Conservation (phyloP, 805 yeast species). For the Candida methanosorbosa region DNA sequence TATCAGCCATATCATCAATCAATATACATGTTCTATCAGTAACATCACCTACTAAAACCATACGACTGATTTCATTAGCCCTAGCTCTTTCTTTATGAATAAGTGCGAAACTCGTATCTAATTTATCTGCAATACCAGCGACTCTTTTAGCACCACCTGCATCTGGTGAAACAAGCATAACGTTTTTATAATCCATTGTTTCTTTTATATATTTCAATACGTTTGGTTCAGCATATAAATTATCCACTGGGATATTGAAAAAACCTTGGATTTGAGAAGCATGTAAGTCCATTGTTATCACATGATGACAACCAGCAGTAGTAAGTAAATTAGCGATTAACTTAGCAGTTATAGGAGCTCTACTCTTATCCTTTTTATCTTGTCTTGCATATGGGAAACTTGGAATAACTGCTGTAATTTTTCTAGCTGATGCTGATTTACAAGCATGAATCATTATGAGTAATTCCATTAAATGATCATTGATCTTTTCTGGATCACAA, state of each 20-base stretch:
- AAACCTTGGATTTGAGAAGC: conserved; percentile 89
- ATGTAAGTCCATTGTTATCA: conserved; percentile 80
- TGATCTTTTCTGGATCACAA: conserved; percentile 69
- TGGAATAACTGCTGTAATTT: conserved; percentile 77
- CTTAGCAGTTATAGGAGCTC: conserved; percentile 84
- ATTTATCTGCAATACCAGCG: conserved; percentile 73
- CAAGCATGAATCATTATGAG: conserved; percentile 77
- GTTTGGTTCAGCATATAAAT: conserved; percentile 76
- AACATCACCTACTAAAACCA: conserved; percentile 85
- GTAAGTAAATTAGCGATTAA: conserved; percentile 75
- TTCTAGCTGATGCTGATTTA: conserved; percentile 73
- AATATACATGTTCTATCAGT: conserved; percentile 65
- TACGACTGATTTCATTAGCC: conserved; percentile 76
- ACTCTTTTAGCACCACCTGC: conserved; percentile 90
- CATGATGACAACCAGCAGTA: conserved; percentile 82
- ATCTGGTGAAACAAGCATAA: conserved; percentile 79
- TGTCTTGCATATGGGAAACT: conserved; percentile 86
- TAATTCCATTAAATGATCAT: conserved; percentile 67
- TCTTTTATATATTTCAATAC: conserved; percentile 70
- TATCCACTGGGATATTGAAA: conserved; percentile 76
- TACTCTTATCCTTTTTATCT: conserved; percentile 74
- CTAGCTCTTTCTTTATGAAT: conserved; percentile 79
- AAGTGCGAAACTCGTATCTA: conserved; percentile 74
- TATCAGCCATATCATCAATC: conserved; percentile 87
- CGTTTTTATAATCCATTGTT: conserved; percentile 44